Conservation (phyloP, 2,329 filamentous ascomycete species). For the Hypoxylon sp. region DNA sequence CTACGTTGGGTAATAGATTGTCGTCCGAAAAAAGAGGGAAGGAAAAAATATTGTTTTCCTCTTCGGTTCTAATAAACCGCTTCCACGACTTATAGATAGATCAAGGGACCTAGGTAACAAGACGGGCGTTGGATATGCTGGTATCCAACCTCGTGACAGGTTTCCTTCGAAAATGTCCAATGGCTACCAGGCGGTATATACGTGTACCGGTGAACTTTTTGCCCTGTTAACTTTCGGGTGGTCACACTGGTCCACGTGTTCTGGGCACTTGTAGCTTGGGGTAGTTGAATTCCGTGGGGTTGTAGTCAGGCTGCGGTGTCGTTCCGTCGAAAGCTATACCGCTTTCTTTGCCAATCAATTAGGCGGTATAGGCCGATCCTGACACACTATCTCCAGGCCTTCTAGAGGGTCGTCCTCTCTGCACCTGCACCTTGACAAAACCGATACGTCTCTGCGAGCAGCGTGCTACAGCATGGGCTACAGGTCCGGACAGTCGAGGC, state of each 20-base stretch:
- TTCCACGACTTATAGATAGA: conserved; percentile 48
- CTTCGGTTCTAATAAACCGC: conserved; percentile 38
- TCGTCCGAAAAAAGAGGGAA: conserved; percentile 33
- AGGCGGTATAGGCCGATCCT: conserved; percentile 45
- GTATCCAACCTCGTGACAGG: conserved; percentile 47
- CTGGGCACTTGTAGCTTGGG: conserved; percentile 47
- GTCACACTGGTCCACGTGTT: conserved; percentile 54
- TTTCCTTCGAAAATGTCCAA: conserved; percentile 35
- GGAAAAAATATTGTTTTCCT: conserved; percentile 14
- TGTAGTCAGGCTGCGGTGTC: conserved; percentile 49
- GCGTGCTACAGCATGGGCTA: conserved; percentile 46
- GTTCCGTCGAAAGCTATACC: conserved; percentile 44
- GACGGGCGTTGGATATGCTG: conserved; percentile 36
- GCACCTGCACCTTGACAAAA: conserved; percentile 47
- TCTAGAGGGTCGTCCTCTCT: conserved; percentile 50
- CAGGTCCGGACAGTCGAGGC: conserved; percentile 38
- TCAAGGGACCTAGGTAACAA: conserved; percentile 33
- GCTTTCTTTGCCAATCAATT: conserved; percentile 50
- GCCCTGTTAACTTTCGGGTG: conserved; percentile 39
- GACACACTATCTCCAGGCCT: conserved; percentile 49
- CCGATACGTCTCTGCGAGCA: conserved; percentile 28
- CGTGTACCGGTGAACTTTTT: conserved; percentile 52
- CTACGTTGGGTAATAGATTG: conserved; percentile 41
- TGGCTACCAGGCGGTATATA: conserved; percentile 48
- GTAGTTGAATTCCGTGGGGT: conserved; percentile 50